Evolutionary conservation across 139 green algal genomes (phyloP), one percentile per base, ranked within the genome.

Genomic region (Chlamydomonas asymmetrica): DNA sequence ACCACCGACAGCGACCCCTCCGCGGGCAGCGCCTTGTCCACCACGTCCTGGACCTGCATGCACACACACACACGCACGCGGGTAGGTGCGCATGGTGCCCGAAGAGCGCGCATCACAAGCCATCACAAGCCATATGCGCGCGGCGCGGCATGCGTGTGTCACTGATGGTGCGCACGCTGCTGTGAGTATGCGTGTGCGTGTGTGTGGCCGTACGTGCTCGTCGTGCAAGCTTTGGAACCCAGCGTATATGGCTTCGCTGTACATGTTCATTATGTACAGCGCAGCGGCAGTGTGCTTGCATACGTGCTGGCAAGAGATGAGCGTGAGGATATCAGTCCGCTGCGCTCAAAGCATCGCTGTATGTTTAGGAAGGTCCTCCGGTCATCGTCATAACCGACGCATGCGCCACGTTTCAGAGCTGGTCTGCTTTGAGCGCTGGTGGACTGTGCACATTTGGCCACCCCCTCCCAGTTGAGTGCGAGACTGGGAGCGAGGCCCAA

Each of bases 21-120:
- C 9, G 35, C 8, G 8, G 41, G 69, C 5, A 40, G 13, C 48
- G 63, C 35, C 48, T 70, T 74, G 52, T 65, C 74, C 1, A n/a
- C 48, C 18, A 68, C 31, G 18, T 62, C 61, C 61, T 78, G 63
- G 27, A 72, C 48, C 62, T 71, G 72, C 38, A 73, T 34, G 31
- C 66, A 61, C 25, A 20, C 25, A 73, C 13, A 29, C 63, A 57
- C 22, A 52, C 52, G 25, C 23, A 22, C 52, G 35, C 34, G 32
- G 27, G 63, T n/a, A 23, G 32, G 39, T 72, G 64, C 57, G 64
- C 39, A 23, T 63, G 45, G 60, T n/a, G n/a, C n/a, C n/a, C n/a
- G n/a, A n/a, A n/a, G n/a, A n/a, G n/a, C n/a, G n/a, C n/a, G n/a
- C n/a, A n/a, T n/a, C n/a, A n/a, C n/a, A n/a, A n/a, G n/a, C n/a